Evolutionary conservation across 2,329 filamentous ascomycete species (phyloP).

Genomic region (Colletotrichum sp.): DNA sequence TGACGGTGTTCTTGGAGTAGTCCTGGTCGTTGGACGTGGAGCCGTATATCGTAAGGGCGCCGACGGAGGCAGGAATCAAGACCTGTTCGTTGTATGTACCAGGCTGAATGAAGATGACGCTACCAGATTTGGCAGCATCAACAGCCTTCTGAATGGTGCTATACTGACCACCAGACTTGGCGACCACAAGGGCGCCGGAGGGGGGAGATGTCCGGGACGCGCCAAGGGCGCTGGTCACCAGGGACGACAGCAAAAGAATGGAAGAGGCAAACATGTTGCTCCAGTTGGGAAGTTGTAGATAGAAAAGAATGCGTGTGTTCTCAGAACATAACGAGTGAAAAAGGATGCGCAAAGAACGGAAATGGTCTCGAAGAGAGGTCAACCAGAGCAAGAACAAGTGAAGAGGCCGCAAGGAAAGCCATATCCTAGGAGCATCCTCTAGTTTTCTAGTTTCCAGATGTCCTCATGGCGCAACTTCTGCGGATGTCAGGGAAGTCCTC

Average conservation of each 20-base stretch:
- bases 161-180: slow-evolving; percentile 27
- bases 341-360: not conserved
- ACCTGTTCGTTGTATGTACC: slow-evolving; percentile 46
- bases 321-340: slow-evolving; percentile 7
- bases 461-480: not conserved
- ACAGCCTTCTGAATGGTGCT: slow-evolving; percentile 54
- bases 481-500: not conserved
- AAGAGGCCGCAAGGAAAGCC: not conserved
- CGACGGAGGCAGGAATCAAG: slow-evolving; percentile 50
- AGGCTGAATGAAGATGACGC: slow-evolving; percentile 37
- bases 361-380: not conserved
- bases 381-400: not conserved
- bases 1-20: slow-evolving; percentile 56
- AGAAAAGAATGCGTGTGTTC: not conserved
- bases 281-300: not conserved
- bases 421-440: not conserved
- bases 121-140: slow-evolving; percentile 55
- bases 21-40: slow-evolving; percentile 29
- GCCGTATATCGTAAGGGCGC: slow-evolving; percentile 68
- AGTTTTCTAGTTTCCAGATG: not conserved
- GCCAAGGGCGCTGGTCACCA: slow-evolving; percentile 18
- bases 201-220: slow-evolving; percentile 32
- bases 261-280: slow-evolving; percentile 4
- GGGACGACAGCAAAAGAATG: slow-evolving; percentile 17
- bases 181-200: slow-evolving; percentile 33